Conservation (phyloP, 257 asterid species). For the Forsythia viridissima region DNA sequence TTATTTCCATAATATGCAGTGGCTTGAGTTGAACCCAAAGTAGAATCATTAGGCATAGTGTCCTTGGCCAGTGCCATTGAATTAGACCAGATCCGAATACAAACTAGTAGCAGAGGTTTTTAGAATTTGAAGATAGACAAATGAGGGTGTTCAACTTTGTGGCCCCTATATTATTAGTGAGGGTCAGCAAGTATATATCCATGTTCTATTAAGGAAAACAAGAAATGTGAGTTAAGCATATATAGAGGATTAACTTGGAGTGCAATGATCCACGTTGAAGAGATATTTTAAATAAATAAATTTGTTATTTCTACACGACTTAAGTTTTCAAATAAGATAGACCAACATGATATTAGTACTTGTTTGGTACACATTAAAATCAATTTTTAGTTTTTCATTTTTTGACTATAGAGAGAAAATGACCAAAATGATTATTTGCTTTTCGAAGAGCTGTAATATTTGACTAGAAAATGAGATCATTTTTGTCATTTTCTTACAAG, state of each 20-base stretch:
- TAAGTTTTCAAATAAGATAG: not conserved
- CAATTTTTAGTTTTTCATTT: no score
- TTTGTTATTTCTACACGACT: not conserved
- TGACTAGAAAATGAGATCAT: no score
- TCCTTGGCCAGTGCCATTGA: conserved; percentile 60
- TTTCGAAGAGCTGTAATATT: no score
- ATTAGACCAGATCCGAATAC: not conserved
- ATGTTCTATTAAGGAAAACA: not conserved
- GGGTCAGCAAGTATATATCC: not conserved
- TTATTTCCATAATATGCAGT: conserved; percentile 54
- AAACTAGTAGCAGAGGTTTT: not conserved
- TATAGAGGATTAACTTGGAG: not conserved
- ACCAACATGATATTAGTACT: not conserved
- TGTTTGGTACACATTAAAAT: no score
- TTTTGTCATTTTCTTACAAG: no score
- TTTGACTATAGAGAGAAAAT: no score
- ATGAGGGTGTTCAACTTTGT: conserved; percentile 25
- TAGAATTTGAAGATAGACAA: not conserved
- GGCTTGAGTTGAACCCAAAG: conserved; percentile 57
- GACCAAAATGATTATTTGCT: no score
- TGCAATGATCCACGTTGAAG: not conserved
- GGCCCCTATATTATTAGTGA: conserved; percentile 25
- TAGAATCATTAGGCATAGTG: conserved; percentile 40
- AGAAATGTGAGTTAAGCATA: conserved; percentile 19
- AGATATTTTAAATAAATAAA: not conserved